Conservation (phyloP, 768 basidiomycete species). For the Arthromyces matolae region DNA sequence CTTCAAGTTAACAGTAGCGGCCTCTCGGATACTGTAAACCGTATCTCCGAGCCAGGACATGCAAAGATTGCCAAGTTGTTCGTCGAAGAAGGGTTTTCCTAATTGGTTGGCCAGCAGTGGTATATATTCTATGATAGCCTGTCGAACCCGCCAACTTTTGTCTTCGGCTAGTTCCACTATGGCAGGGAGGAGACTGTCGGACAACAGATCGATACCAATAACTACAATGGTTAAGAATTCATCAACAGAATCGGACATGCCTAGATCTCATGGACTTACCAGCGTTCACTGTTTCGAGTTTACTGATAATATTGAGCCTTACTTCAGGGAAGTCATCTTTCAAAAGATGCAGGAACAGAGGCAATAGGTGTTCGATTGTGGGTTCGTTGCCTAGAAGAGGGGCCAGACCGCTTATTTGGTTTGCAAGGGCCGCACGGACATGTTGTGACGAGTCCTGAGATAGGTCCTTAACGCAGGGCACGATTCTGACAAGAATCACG, state of each 20-base stretch:
- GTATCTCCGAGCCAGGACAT: slow-evolving; percentile 99
- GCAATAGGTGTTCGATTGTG: slow-evolving; percentile 94
- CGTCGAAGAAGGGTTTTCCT: slow-evolving; percentile 95
- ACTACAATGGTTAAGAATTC: slow-evolving; percentile 60
- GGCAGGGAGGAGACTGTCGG: slow-evolving; percentile 92
- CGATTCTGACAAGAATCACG: slow-evolving; percentile 85
- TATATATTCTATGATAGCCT: slow-evolving; percentile 99
- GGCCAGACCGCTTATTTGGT: slow-evolving; percentile 93
- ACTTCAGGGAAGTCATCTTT: slow-evolving; percentile 99
- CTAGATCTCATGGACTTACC: slow-evolving; percentile 49
- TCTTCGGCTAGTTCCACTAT: slow-evolving; percentile 98
- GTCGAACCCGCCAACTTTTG: slow-evolving; percentile 99
- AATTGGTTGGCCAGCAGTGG: slow-evolving; percentile 98
- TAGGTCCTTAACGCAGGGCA: slow-evolving; percentile 93
- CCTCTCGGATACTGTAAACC: slow-evolving; percentile 96
- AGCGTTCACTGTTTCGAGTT: slow-evolving; percentile 91
- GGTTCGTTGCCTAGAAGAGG: slow-evolving; percentile 90
- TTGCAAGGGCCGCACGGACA: slow-evolving; percentile 93
- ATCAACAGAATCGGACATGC: slow-evolving; percentile 13
- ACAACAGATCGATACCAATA: slow-evolving; percentile 94
- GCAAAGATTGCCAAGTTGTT: slow-evolving; percentile 92
- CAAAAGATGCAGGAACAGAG: slow-evolving; percentile 90
- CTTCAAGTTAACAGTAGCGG: slow-evolving; percentile 95
- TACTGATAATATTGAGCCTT: slow-evolving; percentile 95
- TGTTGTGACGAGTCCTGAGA: slow-evolving; percentile 94